Evolutionary conservation across 2,329 filamentous ascomycete genomes (phyloP), one percentile per base, ranked within the genome.

Genomic region (Exophiala aquamarina): DNA sequence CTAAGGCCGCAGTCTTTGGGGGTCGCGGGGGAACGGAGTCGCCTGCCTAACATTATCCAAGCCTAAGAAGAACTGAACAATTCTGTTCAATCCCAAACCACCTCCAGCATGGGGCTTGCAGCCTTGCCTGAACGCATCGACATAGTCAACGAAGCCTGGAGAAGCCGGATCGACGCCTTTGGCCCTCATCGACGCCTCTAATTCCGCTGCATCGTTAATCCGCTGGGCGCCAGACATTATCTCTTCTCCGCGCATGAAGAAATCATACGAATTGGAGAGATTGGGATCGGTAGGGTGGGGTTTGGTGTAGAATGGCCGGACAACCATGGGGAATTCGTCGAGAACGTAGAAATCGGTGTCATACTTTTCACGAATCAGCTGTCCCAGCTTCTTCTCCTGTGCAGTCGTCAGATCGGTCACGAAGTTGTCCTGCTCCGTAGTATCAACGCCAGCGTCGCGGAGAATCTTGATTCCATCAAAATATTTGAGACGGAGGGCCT

Each of bases 321-420:
- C 88, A 29, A 77, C 76, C 68, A 93, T 83, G 35, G 93, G 93
- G 77, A 95, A 98, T 71, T 97, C 93, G 76, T 97, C 92, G 54
- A 98, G 80, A 17, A 94, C 85, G 73, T 95, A 97, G 74, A 97
- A 97, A 73, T 98, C 93, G 50, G 90, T 93, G 65, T 86, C 81
- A 78, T 86, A 95, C 72, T 95, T 96, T 61, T 88, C 79, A 47
- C 88, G 85, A 57, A 97, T 82, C 38, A 97, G 77, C 19, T 83
- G 84, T 48, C 93, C 93, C 7, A 97, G 83, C n/a, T 86, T 87
- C 73, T 68, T 75, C 61, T 76, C 73, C 67, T 74, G 73, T 6
- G 71, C 66, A 7, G 73, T 76, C 46, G 63, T 65, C 53, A 74
- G 63, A 52, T 74, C 71, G 41, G 72, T 74, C 52, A 72, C 69